Evolutionary conservation across 768 basidiomycete species (phyloP).

Genomic region (Suillus plorans): DNA sequence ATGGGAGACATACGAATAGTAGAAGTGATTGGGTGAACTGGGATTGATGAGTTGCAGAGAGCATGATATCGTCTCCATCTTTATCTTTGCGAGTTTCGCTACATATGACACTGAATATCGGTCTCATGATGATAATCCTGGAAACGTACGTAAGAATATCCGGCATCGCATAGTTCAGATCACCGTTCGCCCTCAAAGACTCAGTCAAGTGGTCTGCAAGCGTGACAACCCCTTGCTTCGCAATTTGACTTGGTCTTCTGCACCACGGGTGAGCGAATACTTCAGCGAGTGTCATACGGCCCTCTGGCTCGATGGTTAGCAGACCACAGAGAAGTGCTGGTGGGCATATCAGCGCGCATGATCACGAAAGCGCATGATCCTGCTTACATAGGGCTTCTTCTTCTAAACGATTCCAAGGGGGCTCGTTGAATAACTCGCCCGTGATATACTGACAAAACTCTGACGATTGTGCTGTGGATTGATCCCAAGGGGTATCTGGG

Average conservation of each 20-base stretch:
- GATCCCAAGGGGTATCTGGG: constrained; percentile 96
- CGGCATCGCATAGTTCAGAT: constrained; percentile 71
- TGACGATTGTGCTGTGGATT: constrained; percentile 74
- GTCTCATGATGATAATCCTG: not conserved
- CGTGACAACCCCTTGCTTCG: constrained; percentile 44
- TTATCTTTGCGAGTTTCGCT: constrained; percentile 32
- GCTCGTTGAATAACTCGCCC: constrained; percentile 70
- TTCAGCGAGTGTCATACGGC: constrained; percentile 64
- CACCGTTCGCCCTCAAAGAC: constrained; percentile 66
- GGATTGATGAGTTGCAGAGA: constrained; percentile 51
- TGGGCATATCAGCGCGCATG: constrained; percentile 3
- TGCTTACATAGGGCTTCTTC: constrained; percentile 60
- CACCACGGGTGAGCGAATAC: constrained; percentile 72
- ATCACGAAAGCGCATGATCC: not conserved
- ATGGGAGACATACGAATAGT: constrained; percentile 66
- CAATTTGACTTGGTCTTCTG: constrained; percentile 69
- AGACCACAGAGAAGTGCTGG: constrained; percentile 76
- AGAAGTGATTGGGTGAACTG: constrained; percentile 82
- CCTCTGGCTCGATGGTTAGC: constrained; percentile 65
- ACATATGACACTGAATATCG: not conserved
- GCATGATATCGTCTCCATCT: constrained; percentile 64
- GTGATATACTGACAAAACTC: constrained; percentile 79
- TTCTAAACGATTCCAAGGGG: constrained; percentile 77
- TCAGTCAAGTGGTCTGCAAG: constrained; percentile 74
- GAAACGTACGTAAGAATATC: constrained; percentile 39